phyloP scores from a whole-genome alignment of 75 land plant species.

The Isoetes taiwanensis region DNA sequence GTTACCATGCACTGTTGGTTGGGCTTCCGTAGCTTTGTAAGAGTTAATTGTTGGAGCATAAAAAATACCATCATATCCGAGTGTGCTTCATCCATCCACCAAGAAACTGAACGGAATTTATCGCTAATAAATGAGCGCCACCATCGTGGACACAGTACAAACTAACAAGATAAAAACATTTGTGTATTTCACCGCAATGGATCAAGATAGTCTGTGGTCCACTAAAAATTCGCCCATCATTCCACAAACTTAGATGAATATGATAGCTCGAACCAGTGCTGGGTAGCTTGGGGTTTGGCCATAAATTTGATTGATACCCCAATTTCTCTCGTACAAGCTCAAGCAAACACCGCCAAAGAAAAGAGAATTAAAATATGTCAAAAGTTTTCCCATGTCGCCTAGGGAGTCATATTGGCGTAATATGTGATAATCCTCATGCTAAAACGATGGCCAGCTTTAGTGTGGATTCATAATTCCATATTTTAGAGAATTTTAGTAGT shows the following conservation, averaged over 20 bases:
- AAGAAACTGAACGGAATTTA: conserved; percentile 17
- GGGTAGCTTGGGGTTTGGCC: conserved; percentile 17
- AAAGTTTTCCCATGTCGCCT: no score
- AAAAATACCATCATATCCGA: conserved; percentile 16
- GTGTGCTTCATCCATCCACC: conserved; percentile 27
- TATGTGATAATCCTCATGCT: no score
- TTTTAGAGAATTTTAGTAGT: no score
- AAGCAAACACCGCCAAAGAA: conserved; percentile 19
- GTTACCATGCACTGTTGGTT: no score
- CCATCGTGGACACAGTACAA: no score
- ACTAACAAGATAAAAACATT: background rate
- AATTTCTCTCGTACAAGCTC: conserved; percentile 14
- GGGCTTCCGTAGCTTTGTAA: conserved; percentile 12
- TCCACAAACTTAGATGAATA: conserved; percentile 20
- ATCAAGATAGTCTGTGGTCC: conserved; percentile 8
- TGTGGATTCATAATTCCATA: no score
- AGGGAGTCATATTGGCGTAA: no score
- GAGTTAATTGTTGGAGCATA: conserved; percentile 19
- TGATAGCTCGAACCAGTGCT: conserved; percentile 21
- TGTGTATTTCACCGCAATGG: conserved; percentile 10
- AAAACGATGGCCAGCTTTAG: no score
- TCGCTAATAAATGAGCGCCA: no score
- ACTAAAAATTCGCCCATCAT: conserved; percentile 12
- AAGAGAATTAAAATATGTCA: no score
- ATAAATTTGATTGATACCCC: conserved; percentile 18